These are phyloP conservation scores for Pseudisothecium myosuroides DNA, from an alignment of 225 moss, liverwort and hornwort species.

Conservation along the genomic window DNA sequence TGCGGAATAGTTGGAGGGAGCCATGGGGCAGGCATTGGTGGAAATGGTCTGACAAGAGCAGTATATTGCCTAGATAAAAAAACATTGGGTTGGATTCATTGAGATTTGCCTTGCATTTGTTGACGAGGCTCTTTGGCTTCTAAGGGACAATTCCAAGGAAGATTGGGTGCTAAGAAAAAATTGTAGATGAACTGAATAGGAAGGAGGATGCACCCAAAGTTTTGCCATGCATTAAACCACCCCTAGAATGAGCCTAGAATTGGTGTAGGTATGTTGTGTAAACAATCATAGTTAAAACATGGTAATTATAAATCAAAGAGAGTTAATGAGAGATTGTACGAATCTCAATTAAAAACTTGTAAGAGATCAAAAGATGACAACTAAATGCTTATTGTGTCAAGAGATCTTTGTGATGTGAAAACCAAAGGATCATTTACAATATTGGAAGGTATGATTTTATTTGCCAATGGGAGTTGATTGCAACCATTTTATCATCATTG, in stretches of 20 bases:
- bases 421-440: no score
- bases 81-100: neutral
- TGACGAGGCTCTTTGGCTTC: neutral
- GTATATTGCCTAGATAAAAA: neutral
- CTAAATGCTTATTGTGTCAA: neutral
- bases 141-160: neutral
- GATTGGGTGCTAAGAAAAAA: neutral
- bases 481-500: no score
- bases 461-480: no score
- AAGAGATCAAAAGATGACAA: neutral
- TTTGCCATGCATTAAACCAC: neutral
- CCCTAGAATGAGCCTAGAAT: neutral
- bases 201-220: neutral
- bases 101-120: neutral
- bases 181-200: neutral
- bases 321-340: neutral
- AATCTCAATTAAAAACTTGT: no score
- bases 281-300: neutral
- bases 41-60: accelerated
- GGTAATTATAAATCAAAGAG: neutral
- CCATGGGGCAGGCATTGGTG: neutral
- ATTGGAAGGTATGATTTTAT: no score
- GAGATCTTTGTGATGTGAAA: no score
- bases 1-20: no score
- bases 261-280: neutral